Conservation (phyloP, 2,329 filamentous ascomycete genomes). For the Epichloe bromicola region DNA sequence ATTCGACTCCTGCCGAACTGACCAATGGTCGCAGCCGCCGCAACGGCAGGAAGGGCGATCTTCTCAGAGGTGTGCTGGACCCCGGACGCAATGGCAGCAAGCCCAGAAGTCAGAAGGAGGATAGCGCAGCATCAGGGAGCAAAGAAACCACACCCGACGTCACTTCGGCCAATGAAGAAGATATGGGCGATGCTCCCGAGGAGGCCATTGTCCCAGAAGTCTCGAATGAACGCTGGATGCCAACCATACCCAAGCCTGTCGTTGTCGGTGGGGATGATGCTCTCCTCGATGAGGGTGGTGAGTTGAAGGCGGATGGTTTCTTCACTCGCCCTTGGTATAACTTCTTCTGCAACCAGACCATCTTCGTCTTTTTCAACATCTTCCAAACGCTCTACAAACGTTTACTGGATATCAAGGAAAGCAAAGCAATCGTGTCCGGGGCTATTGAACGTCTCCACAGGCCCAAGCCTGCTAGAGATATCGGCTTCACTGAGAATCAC, state of each 20-base stretch:
- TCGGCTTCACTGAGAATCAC: conserved; percentile 70
- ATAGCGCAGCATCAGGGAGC: conserved; percentile 63
- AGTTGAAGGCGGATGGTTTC: conserved; percentile 63
- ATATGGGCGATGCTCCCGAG: conserved; percentile 49
- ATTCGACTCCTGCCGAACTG: conserved; percentile 56
- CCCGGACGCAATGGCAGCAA: conserved; percentile 58
- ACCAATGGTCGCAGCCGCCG: conserved; percentile 56
- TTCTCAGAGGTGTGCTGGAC: conserved; percentile 79
- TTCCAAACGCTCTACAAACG: conserved; percentile 86
- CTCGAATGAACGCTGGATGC: conserved; percentile 53
- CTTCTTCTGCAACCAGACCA: conserved; percentile 79
- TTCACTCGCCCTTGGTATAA: conserved; percentile 74
- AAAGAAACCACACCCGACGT: conserved; percentile 83
- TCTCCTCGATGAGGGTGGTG: conserved; percentile 44
- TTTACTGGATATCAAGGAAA: conserved; percentile 70
- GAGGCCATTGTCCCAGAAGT: conserved; percentile 47
- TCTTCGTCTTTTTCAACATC: conserved; percentile 90
- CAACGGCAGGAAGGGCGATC: conserved; percentile 63
- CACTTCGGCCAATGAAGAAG: conserved; percentile 64
- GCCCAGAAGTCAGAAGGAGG: conserved; percentile 62
- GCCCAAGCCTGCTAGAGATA: conserved; percentile 67
- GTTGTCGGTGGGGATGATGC: conserved; percentile 39
- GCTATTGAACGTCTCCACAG: conserved; percentile 62
- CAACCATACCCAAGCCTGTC: conserved; percentile 42
- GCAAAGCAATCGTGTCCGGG: conserved; percentile 57